These are phyloP conservation scores for Herpetomonas muscarum DNA, from an alignment of 208 protist genomes.

Conservation along the genomic window DNA sequence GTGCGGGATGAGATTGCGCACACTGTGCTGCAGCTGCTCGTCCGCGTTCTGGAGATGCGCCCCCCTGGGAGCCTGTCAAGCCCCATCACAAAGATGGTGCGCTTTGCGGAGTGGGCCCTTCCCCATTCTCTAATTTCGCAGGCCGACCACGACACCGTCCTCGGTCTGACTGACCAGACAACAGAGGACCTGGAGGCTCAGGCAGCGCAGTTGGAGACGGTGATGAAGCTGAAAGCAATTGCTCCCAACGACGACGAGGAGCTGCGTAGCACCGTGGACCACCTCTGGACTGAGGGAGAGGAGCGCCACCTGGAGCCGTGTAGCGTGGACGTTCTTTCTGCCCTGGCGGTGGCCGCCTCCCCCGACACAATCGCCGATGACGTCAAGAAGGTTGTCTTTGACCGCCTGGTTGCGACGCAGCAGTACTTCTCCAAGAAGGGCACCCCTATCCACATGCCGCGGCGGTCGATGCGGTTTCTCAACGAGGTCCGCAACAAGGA, in stretches of 20 bases:
- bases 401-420: slow-evolving; percentile 62
- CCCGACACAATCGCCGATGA: slow-evolving; percentile 27
- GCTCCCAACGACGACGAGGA: slow-evolving; percentile 27
- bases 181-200: slow-evolving; percentile 38
- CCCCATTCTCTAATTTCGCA: slow-evolving; percentile 27
- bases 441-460: slow-evolving; percentile 37
- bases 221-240: slow-evolving; percentile 67
- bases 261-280: slow-evolving; percentile 27
- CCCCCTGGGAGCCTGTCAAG: slow-evolving; percentile 21
- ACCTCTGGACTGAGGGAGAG: slow-evolving; percentile 46
- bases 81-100: slow-evolving; percentile 54
- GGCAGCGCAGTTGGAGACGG: slow-evolving; percentile 67
- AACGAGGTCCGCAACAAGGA: slow-evolving; percentile 48
- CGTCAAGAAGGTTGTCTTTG: slow-evolving; percentile 28
- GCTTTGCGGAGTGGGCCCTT: slow-evolving; percentile 55
- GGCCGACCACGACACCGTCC: slow-evolving; percentile 18
- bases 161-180: slow-evolving; percentile 29
- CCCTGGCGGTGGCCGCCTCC: slow-evolving; percentile 49
- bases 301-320: slow-evolving; percentile 39
- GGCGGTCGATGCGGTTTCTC: slow-evolving; percentile 73
- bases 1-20: slow-evolving; percentile 23
- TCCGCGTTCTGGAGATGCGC: slow-evolving; percentile 22
- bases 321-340: slow-evolving; percentile 78
- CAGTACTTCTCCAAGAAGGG: slow-evolving; percentile 8
- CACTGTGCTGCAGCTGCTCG: slow-evolving; percentile 23